These are phyloP conservation scores for Talaromyces atroroseus DNA, from an alignment of 2,329 filamentous ascomycete genomes.

Conservation along the genomic window DNA sequence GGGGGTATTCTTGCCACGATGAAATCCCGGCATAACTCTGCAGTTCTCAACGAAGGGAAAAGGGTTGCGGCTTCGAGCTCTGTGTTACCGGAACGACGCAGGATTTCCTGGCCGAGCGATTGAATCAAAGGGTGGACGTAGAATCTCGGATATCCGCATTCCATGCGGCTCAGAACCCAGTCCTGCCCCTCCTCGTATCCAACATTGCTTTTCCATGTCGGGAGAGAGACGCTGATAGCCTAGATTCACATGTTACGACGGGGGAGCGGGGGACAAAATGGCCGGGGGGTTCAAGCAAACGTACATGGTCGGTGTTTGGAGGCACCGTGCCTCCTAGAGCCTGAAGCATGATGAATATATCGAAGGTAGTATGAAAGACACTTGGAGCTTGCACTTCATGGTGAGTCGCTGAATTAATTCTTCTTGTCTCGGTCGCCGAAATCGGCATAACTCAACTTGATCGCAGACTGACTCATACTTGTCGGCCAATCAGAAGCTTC, in stretches of 20 bases:
- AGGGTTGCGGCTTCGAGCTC: conserved; percentile 66
- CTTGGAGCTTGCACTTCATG: background rate
- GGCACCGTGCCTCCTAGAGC: conserved; percentile 66
- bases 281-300: conserved; percentile 24
- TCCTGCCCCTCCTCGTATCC: conserved; percentile 89
- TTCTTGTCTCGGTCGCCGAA: conserved; percentile 4
- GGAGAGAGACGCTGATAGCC: conserved; percentile 94
- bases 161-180: conserved; percentile 81
- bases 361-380: conserved; percentile 2
- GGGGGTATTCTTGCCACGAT: conserved; percentile 45
- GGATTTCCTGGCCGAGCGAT: conserved; percentile 64
- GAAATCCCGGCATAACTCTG: conserved; percentile 70
- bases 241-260: conserved; percentile 32
- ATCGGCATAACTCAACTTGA: background rate
- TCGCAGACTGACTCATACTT: background rate
- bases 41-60: conserved; percentile 67
- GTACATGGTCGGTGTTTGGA: conserved; percentile 70
- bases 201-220: conserved; percentile 85
- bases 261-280: background rate
- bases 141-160: conserved; percentile 89
- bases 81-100: conserved; percentile 50
- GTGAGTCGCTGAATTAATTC: no score
- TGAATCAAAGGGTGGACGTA: conserved; percentile 83
- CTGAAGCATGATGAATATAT: conserved; percentile 28
- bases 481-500: background rate